Evolutionary conservation across 164 flowering plant species (phyloP), one percentile per base, ranked within the genome.

Genomic region (Paratinospora sagittata): DNA sequence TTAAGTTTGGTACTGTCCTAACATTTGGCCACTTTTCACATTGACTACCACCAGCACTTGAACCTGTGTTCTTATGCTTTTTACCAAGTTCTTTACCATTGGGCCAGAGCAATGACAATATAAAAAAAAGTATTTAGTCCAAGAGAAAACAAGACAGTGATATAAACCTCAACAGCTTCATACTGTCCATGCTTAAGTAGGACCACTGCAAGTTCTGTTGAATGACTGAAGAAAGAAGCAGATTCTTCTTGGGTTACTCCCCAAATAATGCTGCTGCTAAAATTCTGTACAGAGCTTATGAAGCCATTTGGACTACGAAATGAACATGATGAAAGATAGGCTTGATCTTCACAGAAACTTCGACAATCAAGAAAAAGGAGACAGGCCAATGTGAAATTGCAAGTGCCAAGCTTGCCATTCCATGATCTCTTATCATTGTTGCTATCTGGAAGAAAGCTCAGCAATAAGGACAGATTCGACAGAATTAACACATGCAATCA

Each of bases 131-230:
- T 39, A 27, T 63, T 63, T 63, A 27, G 17, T 16, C 24, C 6
- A 16, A 65, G 21, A 8, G 16, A 73, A 70, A 69, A 27, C 14
- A 67, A 41, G 61, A 26, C 33, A 62, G 75, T 58, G 60, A 33
- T 34, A 63, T 41, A 60, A 63, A 95, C 97, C 98, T 92, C 90
- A 82, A 85, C 90, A 72, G 97, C 96, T 73, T 85, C 83, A 81
- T 83, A 91, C 70, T 95, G 98, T 36, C 91, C 88, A 78, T 89
- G 85, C 79, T 76, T 84, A 60, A 95, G 85, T 65, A 92, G 82
- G 73, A 86, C 68, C 13, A 78, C 36, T 16, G 94, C 88, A 78
- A 95, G 84, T 64, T 86, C 85, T 74, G 83, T 81, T 62, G 86
- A 76, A 74, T 81, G 91, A 70, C 82, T 82, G 65, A 85, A 82